phyloP scores from a whole-genome alignment of 306 rosid genomes.

The Cicer judaicum region DNA sequence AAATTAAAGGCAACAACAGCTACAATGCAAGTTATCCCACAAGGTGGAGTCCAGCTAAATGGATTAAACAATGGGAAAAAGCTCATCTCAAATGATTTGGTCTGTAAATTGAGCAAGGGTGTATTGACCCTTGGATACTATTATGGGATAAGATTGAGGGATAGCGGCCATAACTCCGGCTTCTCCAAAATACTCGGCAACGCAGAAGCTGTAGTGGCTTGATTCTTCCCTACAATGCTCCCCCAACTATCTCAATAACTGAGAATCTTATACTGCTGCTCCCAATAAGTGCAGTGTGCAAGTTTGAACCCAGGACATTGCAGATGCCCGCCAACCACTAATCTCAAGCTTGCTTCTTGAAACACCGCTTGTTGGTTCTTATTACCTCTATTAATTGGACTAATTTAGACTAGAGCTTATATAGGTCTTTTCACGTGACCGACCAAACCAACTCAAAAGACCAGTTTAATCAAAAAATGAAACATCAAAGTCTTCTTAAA shows the following conservation, averaged over 20 bases:
- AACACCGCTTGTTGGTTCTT: constrained; percentile 3
- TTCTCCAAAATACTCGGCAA: constrained; percentile 3
- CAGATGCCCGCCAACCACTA: not conserved
- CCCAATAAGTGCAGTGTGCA: not conserved
- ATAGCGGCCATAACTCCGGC: not conserved
- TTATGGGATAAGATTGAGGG: not conserved
- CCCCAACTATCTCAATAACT: not conserved
- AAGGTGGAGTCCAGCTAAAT: constrained; percentile 15
- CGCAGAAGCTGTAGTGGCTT: not conserved
- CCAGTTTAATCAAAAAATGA: not conserved
- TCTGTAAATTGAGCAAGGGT: not conserved
- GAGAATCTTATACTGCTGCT: not conserved
- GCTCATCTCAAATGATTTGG: not conserved
- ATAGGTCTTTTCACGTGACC: constrained; percentile 14
- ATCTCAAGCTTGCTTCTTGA: constrained; percentile 27
- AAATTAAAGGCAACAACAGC: constrained; percentile 34
- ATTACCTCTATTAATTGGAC: constrained; percentile 21
- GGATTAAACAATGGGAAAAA: not conserved
- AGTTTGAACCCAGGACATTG: constrained; percentile 25
- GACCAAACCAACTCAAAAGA: constrained; percentile 18
- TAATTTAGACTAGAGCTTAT: constrained; percentile 21
- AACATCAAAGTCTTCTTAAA: constrained; percentile 9
- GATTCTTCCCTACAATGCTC: not conserved
- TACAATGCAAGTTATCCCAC: constrained; percentile 10
- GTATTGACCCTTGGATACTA: not conserved